Conservation (phyloP, 306 rosid species). For the Parietaria judaica region DNA sequence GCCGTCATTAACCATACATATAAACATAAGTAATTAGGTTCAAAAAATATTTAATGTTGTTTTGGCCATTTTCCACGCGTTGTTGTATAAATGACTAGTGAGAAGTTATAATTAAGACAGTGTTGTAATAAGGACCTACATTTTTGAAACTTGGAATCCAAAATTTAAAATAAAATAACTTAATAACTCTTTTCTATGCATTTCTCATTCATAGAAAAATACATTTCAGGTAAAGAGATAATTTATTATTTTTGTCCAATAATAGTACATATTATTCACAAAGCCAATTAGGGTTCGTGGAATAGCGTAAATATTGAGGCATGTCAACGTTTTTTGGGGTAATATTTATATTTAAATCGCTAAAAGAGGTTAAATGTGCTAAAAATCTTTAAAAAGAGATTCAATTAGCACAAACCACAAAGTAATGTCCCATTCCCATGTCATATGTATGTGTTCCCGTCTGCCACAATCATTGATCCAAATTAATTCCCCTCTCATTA, state of each 20-base stretch:
- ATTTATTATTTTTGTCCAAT: not conserved
- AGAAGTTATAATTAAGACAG: too few relatives aligned
- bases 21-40: too few relatives aligned
- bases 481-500: not conserved
- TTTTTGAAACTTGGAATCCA: conserved; percentile 7
- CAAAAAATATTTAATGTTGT: too few relatives aligned
- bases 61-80: too few relatives aligned
- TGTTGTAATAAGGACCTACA: conserved; percentile 4
- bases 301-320: not conserved
- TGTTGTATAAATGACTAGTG: too few relatives aligned
- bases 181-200: not conserved
- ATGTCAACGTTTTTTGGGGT: conserved; percentile 1
- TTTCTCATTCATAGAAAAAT: not conserved
- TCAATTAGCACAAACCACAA: conserved; percentile 18
- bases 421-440: conserved; percentile 9
- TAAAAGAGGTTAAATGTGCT: conserved; percentile 1
- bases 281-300: not conserved
- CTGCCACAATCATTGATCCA: conserved; percentile 1
- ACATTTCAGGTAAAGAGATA: not conserved
- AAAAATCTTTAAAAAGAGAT: conserved; percentile 16
- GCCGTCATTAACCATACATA: too few relatives aligned
- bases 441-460: not conserved
- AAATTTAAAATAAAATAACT: not conserved
- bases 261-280: not conserved
- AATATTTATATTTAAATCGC: not conserved